Base-by-base conservation (phyloP, 73 alveolate genomes). In the Tetrahymena elliotti region DNA sequence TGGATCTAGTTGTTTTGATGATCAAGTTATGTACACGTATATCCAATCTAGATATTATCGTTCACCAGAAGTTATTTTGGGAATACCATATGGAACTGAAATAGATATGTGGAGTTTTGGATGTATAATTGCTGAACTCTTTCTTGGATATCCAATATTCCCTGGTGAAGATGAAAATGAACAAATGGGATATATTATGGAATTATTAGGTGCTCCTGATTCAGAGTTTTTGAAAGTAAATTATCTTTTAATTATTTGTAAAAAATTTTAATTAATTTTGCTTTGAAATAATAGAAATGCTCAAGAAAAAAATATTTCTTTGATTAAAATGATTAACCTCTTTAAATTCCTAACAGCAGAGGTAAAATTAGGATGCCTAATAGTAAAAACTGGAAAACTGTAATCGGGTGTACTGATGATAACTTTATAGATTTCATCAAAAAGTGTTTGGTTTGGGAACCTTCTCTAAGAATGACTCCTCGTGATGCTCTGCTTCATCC, bases 81-180 rank as follows among this genome's bases (percentile, higher is more conserved):
- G 99, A 18, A 96, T 98, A 84, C 97, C 98, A 38, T 98, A 98
- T 95, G 98, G 99, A 52, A 97, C 97, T 38, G 98, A 98, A n/a
- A 98, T 98, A 31, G 99, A 98, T 97, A 98, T 98, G 98, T 98
- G 99, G 99, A 97, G 99, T 92, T 97, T 98, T 84, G 99, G 98
- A 31, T 98, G 99, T 96, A 97, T 98, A 13, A 97, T 98, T 12
- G 97, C 97, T 93, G 99, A 98, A 95, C 94, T 99, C 83, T 93
- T 96, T 47, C 95, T 97, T 1, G 99, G 99, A 52, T 93, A 93
- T 47, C 99, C 99, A 24, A 36, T 98, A 16, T 98, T 98, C 93
- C 99, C 99, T 52, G 99, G 99, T 39, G 99, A 98, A 52, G 97
- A 97, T 94, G 99, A 98, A 84, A 93, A 94, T 37, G 99, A 98